Conservation (phyloP, 305 asterid genomes). For the Vinca major region DNA sequence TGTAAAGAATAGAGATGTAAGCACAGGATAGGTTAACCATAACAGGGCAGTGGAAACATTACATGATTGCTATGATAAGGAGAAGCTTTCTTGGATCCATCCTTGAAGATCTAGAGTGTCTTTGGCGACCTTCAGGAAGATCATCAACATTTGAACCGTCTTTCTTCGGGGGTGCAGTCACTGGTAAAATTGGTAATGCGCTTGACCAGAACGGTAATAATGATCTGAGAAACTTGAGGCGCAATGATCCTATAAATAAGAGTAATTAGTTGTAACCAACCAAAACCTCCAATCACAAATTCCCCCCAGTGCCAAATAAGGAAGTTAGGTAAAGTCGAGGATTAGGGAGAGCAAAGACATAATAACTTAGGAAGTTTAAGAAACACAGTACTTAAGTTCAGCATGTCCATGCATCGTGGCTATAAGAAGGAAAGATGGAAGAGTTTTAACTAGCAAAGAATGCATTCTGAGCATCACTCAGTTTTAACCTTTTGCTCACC, state of each 20-base stretch:
- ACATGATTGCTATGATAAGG: slow-evolving; percentile 77
- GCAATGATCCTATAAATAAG: slow-evolving; percentile 53
- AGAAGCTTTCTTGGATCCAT: slow-evolving; percentile 95
- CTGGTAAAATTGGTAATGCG: slow-evolving; percentile 80
- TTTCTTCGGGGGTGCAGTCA: slow-evolving; percentile 78
- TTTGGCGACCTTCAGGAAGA: slow-evolving; percentile 55
- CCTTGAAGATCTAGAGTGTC: slow-evolving; percentile 66
- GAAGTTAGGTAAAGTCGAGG: not conserved
- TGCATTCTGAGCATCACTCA: not conserved
- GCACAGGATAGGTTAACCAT: too few relatives aligned
- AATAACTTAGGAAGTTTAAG: too few relatives aligned
- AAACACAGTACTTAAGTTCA: not conserved
- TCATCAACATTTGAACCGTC: slow-evolving; percentile 60
- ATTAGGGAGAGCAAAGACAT: not conserved
- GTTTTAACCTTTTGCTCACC: slow-evolving; percentile 34
- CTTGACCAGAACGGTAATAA: slow-evolving; percentile 93
- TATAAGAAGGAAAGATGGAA: not conserved
- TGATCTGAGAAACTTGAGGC: slow-evolving; percentile 69
- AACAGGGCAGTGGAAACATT: slow-evolving; percentile 13
- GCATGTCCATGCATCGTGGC: not conserved
- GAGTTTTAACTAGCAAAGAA: not conserved
- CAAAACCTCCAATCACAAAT: not conserved
- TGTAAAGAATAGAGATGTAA: too few relatives aligned
- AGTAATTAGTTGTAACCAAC: slow-evolving; percentile 14
- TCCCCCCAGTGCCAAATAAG: not conserved